Evolutionary conservation across 371 early-diverging fungal species (phyloP), one percentile per base, ranked within the genome.

Genomic region (Zopfochytrium polystomum): DNA sequence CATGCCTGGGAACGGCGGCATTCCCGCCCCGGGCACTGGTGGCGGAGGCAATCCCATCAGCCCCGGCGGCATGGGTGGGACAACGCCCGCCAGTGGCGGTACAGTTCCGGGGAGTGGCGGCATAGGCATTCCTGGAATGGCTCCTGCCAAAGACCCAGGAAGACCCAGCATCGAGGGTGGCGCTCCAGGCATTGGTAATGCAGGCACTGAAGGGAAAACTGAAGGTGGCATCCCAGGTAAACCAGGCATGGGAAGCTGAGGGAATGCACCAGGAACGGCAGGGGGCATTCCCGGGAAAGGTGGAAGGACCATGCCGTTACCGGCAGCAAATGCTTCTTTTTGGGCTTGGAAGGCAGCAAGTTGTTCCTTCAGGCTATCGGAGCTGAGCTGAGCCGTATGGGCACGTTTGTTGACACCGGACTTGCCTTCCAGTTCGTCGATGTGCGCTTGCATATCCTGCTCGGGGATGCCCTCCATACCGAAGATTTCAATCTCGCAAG

Each of bases 381-480:
- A 66, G 48, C 68, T 60, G 38, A 61, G 25, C 49, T 55, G 51
- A 43, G 46, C 42, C 27, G 45, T 18, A 42, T 44, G 57, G 52
- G 56, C 23, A 38, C 63, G 51, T 62, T 70, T 75, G 32, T 32
- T 38, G 18, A 55, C 30, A 15, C 30, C 48, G 23, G 51, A 31
- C 2, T 51, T 49, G 26, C 66, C 74, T 29, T 76, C 68, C 31
- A 80, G 60, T 53, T 80, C 80, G 22, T 66, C 68, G 60, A 85
- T 79, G 59, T 91, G 86, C 3, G 85, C 87, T 7, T 77, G 71
- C 32, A 87, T 67, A 70, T 95, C 94, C 52, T 83, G 88, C 42
- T 80, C 83, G 13, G 97, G 97, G 43, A 96, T 87, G 5, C 95
- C 95, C 60, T 88, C 88, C 90, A 93, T 96, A 25, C 95, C 97